These are phyloP conservation scores for Nicotiana knightiana DNA, from an alignment of 257 asterid genomes.

Conservation along the genomic window DNA sequence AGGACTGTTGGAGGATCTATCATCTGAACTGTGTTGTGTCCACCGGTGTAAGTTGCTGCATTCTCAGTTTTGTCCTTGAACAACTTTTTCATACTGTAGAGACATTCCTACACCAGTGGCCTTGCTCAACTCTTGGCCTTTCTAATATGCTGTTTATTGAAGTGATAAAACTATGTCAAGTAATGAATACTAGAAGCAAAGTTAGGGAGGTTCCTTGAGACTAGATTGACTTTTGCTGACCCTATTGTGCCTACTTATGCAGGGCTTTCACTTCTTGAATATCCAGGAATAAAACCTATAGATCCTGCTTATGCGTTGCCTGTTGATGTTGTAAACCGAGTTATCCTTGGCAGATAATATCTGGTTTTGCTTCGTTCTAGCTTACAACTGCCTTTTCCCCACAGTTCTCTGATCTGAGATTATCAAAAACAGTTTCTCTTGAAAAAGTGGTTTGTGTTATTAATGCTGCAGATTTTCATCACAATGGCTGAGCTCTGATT, in stretches of 20 bases:
- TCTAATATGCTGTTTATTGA: not conserved
- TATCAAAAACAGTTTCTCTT: not conserved
- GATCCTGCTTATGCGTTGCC: constrained; percentile 94
- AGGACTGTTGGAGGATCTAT: not conserved
- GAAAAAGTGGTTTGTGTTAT: not conserved
- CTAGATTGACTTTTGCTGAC: not conserved
- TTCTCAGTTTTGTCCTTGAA: not conserved
- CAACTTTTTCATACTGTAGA: not conserved
- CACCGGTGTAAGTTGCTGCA: not conserved
- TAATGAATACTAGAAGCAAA: not conserved
- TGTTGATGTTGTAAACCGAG: constrained; percentile 59
- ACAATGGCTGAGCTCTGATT: not conserved
- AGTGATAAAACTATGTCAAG: not conserved
- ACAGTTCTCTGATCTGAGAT: not conserved
- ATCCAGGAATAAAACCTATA: constrained; percentile 66
- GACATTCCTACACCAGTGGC: not conserved
- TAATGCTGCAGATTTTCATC: not conserved
- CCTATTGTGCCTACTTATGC: not conserved
- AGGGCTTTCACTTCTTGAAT: constrained; percentile 89
- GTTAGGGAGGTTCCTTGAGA: not conserved
- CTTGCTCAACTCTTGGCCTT: not conserved
- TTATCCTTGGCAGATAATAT: constrained; percentile 31
- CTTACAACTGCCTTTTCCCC: not conserved
- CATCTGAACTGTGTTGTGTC: not conserved
- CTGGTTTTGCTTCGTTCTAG: not conserved